Conservation (phyloP, 1,284 basidiomycete genomes). For the Ceratobasidium sp. region DNA sequence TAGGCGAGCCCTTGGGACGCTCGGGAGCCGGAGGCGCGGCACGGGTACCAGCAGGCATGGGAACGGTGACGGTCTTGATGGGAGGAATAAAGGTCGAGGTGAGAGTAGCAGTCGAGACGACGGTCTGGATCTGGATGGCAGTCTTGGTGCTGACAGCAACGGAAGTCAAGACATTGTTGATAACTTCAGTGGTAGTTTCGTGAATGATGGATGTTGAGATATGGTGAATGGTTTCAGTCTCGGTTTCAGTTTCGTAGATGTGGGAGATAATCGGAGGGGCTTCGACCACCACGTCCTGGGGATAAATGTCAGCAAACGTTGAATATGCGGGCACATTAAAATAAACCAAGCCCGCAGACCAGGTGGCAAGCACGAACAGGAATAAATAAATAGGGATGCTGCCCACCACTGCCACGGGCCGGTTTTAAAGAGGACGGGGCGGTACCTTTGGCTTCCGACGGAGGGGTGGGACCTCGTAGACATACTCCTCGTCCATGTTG, state of each 20-base stretch:
- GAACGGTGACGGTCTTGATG: constrained; percentile 70
- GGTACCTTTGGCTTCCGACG: constrained; percentile 65
- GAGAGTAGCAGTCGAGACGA: constrained; percentile 72
- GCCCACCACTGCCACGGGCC: constrained; percentile 57
- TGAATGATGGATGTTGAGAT: constrained; percentile 54
- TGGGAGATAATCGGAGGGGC: constrained; percentile 34
- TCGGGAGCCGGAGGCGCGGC: constrained; percentile 80
- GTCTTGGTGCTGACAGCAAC: constrained; percentile 70
- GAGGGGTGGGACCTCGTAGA: constrained; percentile 65
- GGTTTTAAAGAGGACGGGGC: constrained; percentile 56
- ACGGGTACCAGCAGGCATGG: constrained; percentile 82
- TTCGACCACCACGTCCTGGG: constrained; percentile 31
- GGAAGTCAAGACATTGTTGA: constrained; percentile 68
- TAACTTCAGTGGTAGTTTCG: constrained; percentile 49
- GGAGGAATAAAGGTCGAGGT: constrained; percentile 72
- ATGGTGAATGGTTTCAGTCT: constrained; percentile 54
- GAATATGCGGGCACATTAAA: constrained; percentile 29
- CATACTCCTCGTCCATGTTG: constrained; percentile 80
- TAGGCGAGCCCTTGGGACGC: constrained; percentile 41
- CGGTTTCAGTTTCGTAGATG: constrained; percentile 38
- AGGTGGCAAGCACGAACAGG: constrained; percentile 45
- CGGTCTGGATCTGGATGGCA: constrained; percentile 61
- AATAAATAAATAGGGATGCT: constrained; percentile 46
- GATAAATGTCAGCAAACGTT: constrained; percentile 27
- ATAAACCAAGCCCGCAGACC: constrained; percentile 41